Percentiles rank a stretch among this genome's conserved stretches.
phyloP scores from a whole-genome alignment of 2,329 filamentous ascomycete genomes.

The Alternaria panax region DNA sequence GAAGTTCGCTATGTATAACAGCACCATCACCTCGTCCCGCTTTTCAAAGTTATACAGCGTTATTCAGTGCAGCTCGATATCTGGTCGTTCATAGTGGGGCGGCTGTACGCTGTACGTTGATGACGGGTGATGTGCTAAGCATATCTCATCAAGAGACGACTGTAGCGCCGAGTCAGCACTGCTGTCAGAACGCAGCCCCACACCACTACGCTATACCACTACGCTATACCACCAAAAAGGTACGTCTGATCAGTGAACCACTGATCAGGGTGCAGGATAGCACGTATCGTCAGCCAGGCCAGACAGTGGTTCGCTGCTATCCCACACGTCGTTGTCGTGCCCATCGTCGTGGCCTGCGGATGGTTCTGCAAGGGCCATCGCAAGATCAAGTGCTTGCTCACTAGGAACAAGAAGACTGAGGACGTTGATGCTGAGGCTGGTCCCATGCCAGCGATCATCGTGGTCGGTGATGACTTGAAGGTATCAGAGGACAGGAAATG shows the following conservation, averaged over 20 bases:
- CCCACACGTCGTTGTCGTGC: slow-evolving; percentile 26
- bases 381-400: slow-evolving; percentile 26
- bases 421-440: slow-evolving; percentile 28
- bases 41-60: not conserved
- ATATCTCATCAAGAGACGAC: slow-evolving; percentile 2
- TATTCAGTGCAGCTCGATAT: not conserved
- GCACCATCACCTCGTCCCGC: not conserved
- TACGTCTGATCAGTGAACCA: too few species aligned
- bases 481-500: slow-evolving; percentile 6
- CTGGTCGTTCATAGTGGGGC: not conserved
- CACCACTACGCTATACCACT: too few species aligned
- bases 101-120: not conserved
- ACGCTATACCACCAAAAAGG: too few species aligned
- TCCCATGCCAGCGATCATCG: slow-evolving; percentile 27
- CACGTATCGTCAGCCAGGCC: too few species aligned
- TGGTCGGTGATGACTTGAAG: slow-evolving; percentile 15
- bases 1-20: not conserved
- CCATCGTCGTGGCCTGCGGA: slow-evolving; percentile 31
- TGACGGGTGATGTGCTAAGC: slow-evolving; percentile 3
- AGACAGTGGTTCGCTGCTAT: slow-evolving; percentile 39
- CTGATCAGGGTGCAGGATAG: too few species aligned
- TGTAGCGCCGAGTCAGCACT: slow-evolving; percentile 9
- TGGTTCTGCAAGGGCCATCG: slow-evolving; percentile 17
- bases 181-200: not conserved
- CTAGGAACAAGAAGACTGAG: slow-evolving; percentile 18